phyloP scores from a whole-genome alignment of 352 stramenopile species.

The Thraustochytrium sp. region DNA sequence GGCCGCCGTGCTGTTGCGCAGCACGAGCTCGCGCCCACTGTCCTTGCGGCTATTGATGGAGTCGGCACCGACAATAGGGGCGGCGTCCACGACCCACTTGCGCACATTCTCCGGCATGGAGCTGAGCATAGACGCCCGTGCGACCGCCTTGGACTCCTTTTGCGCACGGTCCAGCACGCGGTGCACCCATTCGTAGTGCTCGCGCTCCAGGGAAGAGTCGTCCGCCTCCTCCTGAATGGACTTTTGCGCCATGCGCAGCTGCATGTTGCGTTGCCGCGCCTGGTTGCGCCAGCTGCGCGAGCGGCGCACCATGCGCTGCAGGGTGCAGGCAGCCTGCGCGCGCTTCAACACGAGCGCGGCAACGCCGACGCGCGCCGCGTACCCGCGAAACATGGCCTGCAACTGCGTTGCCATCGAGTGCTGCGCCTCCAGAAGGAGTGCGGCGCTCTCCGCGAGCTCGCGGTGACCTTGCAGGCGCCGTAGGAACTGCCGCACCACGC shows the following conservation, averaged over 20 bases:
- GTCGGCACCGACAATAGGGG: background rate
- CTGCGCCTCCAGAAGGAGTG: background rate
- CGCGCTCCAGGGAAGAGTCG: background rate
- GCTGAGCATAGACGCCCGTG: background rate
- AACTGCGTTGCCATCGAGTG: background rate
- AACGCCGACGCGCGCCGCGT: background rate
- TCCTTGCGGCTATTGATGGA: background rate
- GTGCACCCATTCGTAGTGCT: background rate
- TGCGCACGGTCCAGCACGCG: background rate
- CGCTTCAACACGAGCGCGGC: background rate
- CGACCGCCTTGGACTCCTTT: background rate
- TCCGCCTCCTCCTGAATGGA: background rate
- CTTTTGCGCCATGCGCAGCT: background rate
- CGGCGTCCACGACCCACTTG: background rate
- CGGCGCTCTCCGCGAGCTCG: background rate
- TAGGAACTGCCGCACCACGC: background rate
- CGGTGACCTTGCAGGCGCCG: background rate
- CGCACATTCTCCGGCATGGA: background rate
- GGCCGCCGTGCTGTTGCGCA: too few species aligned
- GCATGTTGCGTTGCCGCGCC: background rate
- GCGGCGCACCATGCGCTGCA: background rate
- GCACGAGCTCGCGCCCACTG: background rate
- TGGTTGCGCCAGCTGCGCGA: background rate
- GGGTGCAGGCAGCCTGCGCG: background rate
- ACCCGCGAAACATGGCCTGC: background rate